Evolutionary conservation across 768 basidiomycete genomes (phyloP).

Genomic region (Trametes villosa): DNA sequence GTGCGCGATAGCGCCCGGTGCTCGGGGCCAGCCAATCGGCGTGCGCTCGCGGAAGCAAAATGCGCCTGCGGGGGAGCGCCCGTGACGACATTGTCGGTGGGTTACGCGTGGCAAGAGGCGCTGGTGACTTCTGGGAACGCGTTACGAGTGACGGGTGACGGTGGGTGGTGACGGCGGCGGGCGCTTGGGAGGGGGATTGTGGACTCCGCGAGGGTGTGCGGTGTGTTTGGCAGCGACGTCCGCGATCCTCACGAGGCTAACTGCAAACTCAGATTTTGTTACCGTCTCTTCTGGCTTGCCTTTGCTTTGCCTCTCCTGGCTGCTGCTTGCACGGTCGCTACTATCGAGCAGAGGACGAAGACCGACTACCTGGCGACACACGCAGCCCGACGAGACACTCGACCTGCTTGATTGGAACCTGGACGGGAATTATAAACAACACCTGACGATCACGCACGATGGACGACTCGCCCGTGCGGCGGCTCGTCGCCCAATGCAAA

Average conservation of each 20-base stretch:
- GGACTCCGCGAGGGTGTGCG: slow-evolving; percentile 16
- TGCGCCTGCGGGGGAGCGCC: neutral
- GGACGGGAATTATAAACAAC: too few species aligned
- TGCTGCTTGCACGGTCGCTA: neutral
- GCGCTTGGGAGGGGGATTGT: slow-evolving; percentile 11
- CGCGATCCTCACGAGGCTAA: slow-evolving; percentile 21
- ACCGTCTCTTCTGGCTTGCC: neutral
- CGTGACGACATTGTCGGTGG: neutral
- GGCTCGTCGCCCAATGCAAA: slow-evolving; percentile 36
- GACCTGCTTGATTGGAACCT: neutral
- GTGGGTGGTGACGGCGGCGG: neutral
- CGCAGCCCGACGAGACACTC: neutral
- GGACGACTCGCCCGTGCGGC: slow-evolving; percentile 35
- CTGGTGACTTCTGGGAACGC: neutral
- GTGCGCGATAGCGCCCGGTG: neutral
- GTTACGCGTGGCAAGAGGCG: neutral
- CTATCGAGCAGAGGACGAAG: neutral
- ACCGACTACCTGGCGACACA: too few species aligned
- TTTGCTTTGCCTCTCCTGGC: neutral
- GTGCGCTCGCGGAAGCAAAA: slow-evolving; percentile 23
- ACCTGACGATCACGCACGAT: slow-evolving; percentile 35
- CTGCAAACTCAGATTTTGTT: neutral
- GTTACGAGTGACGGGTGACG: neutral
- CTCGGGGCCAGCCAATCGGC: slow-evolving; percentile 16
- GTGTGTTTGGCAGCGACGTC: slow-evolving; percentile 19